Evolutionary conservation across 2,329 filamentous ascomycete genomes (phyloP), one percentile per base, ranked within the genome.

Genomic region (Tolypocladium ovalisporum): DNA sequence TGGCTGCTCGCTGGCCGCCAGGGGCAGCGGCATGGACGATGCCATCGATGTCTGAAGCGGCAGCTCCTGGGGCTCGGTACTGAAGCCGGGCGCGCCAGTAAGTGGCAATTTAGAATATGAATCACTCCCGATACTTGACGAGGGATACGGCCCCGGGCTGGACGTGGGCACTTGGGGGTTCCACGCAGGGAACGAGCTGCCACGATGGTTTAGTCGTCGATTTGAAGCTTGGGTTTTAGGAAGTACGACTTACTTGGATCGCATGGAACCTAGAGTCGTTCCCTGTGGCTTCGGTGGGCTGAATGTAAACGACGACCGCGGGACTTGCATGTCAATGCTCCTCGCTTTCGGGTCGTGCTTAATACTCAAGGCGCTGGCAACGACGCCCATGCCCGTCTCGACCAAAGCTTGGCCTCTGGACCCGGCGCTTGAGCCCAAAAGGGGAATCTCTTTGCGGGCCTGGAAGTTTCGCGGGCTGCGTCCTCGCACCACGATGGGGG

Each of bases 381-480:
- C 81, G 58, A 85, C 82, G 8, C 82, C 81, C 36, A 84, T 66
- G 3, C 82, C 82, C 0, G 80, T 84, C 67, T 84, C 82, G n/a
- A 85, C 82, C 52, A 86, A 74, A 39, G 85, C 85, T 69, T 94
- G 92, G 44, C 90, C 85, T n/a, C 87, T 81, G 34, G 89, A 89
- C 32, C 86, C 86, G 27, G 87, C 87, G 62, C 88, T 90, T 19
- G 82, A 85, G 22, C 89, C 89, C 56, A 90, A 82, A 52, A 97
- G 80, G 2, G 93, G 91, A 60, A 96, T 88, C 70, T 97, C 93
- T 71, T 96, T 97, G 55, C 93, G 82, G 12, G 91, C 88, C 71
- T 96, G 91, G 71, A 97, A 97, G 72, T 97, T 97, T 40, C 93
- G 83, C 4, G 93, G 93, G 71, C 92, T 97, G 65, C 93, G 84